Percentiles rank a stretch among this genome's conserved stretches.
phyloP scores from a whole-genome alignment of 352 stramenopile species.

The Globisporangium camurandrum region DNA sequence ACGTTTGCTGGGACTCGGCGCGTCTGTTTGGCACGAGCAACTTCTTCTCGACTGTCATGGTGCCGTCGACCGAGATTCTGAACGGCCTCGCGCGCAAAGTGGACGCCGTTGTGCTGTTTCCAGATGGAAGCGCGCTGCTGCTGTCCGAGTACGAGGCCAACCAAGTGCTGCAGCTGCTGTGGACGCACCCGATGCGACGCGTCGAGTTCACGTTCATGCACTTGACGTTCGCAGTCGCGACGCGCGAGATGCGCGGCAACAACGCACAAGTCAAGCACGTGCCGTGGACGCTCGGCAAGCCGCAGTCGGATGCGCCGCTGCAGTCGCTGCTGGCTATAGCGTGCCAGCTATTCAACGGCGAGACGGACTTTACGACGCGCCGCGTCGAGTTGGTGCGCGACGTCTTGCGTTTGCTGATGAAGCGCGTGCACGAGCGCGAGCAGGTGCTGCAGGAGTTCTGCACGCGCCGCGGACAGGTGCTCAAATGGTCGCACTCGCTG shows the following conservation, averaged over 20 bases:
- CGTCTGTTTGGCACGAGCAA: slow-evolving; percentile 33
- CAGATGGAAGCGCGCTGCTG: neutral
- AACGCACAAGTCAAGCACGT: neutral
- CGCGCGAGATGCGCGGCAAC: neutral
- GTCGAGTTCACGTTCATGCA: neutral
- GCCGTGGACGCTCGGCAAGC: neutral
- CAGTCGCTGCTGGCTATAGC: neutral
- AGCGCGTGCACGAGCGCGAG: neutral
- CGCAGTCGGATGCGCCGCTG: neutral
- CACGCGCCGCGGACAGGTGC: neutral
- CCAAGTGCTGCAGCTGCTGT: slow-evolving; percentile 1
- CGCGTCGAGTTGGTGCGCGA: neutral
- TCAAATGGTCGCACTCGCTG: slow-evolving; percentile 2
- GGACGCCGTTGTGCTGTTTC: slow-evolving; percentile 11
- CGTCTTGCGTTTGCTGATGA: neutral
- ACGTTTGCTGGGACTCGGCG: slow-evolving; percentile 20
- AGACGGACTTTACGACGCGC: slow-evolving; percentile 1
- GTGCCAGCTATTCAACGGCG: slow-evolving; percentile 6
- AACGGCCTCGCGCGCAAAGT: slow-evolving; percentile 24
- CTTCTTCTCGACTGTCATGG: slow-evolving; percentile 26
- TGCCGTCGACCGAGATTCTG: neutral
- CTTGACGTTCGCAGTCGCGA: neutral
- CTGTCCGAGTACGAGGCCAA: slow-evolving; percentile 7
- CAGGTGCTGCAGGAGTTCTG: neutral
- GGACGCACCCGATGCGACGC: neutral